Percentiles rank a stretch among this genome's conserved stretches.
Evolutionary conservation across 2,329 filamentous ascomycete genomes (phyloP).

Genomic region (Neofusicoccum cordaticola): DNA sequence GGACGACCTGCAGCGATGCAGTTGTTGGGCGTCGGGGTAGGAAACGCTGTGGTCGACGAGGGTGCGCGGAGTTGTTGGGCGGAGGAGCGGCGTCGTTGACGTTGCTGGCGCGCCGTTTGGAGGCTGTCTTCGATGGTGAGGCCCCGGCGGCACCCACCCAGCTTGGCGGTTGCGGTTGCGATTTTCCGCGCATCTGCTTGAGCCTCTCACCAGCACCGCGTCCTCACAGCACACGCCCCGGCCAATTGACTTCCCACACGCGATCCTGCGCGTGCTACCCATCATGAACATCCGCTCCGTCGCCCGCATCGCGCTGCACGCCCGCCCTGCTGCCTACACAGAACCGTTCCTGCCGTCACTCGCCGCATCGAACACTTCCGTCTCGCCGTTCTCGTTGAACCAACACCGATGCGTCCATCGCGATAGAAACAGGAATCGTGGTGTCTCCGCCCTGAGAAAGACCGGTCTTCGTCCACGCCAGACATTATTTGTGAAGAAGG

Average conservation of each 20-base stretch:
- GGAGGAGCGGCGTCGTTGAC: not conserved
- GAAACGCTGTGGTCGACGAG: not conserved
- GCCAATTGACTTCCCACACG: slow-evolving; percentile 8
- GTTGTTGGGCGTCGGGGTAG: not conserved
- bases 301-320: slow-evolving; percentile 5
- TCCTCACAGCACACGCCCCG: not conserved
- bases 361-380: slow-evolving; percentile 41
- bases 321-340: not conserved
- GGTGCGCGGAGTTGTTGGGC: not conserved
- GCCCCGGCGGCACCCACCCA: not conserved
- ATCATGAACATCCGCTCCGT: slow-evolving; percentile 15
- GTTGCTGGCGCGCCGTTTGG: not conserved
- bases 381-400: slow-evolving; percentile 53
- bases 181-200: not conserved
- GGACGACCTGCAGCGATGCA: not conserved
- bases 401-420: slow-evolving; percentile 42
- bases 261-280: not conserved
- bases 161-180: slow-evolving; percentile 1
- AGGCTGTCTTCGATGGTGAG: slow-evolving; percentile 5
- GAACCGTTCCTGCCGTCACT: not conserved
- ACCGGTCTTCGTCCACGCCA: slow-evolving; percentile 66
- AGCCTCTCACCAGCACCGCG: not conserved
- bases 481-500: slow-evolving; percentile 69
- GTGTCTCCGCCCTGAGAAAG: slow-evolving; percentile 75
- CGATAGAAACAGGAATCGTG: slow-evolving; percentile 69